Conservation (phyloP, 768 basidiomycete species). For the Suillus subluteus region DNA sequence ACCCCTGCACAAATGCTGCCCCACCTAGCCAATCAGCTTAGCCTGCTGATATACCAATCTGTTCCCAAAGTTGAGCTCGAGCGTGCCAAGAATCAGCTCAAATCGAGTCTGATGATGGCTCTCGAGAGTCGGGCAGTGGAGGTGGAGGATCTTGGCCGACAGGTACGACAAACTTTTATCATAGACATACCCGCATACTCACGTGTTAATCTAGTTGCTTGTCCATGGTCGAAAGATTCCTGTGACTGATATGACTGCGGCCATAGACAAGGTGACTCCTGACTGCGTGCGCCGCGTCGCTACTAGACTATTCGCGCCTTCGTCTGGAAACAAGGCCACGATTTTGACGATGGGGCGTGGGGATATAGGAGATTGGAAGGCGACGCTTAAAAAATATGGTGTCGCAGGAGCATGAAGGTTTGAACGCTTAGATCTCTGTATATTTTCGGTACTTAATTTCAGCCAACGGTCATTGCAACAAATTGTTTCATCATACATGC, state of each 20-base stretch:
- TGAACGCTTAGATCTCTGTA: background rate
- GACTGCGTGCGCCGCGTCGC: slow-evolving; percentile 79
- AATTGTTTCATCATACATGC: background rate
- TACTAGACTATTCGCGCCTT: slow-evolving; percentile 68
- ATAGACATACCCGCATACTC: slow-evolving; percentile 10
- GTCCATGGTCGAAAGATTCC: slow-evolving; percentile 87
- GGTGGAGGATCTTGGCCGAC: slow-evolving; percentile 90
- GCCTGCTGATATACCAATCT: slow-evolving; percentile 72
- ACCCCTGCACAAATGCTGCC: slow-evolving; percentile 75
- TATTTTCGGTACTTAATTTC: slow-evolving; percentile 1
- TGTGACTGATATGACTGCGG: slow-evolving; percentile 87
- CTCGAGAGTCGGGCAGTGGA: slow-evolving; percentile 84
- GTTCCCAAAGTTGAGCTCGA: slow-evolving; percentile 71
- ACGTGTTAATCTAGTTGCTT: slow-evolving; percentile 55
- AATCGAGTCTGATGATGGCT: slow-evolving; percentile 92
- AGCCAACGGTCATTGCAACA: background rate
- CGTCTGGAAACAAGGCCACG: slow-evolving; percentile 68
- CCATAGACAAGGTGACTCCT: slow-evolving; percentile 76
- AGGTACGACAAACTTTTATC: slow-evolving; percentile 47
- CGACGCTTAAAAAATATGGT: slow-evolving; percentile 71
- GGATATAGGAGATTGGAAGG: slow-evolving; percentile 69
- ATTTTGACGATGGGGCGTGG: slow-evolving; percentile 85
- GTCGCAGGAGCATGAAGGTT: slow-evolving; percentile 41
- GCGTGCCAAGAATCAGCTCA: slow-evolving; percentile 95
- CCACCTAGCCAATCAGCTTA: slow-evolving; percentile 87